Evolutionary conservation across 225 moss, liverwort and hornwort species (phyloP).

Genomic region (Ulota crispa): DNA sequence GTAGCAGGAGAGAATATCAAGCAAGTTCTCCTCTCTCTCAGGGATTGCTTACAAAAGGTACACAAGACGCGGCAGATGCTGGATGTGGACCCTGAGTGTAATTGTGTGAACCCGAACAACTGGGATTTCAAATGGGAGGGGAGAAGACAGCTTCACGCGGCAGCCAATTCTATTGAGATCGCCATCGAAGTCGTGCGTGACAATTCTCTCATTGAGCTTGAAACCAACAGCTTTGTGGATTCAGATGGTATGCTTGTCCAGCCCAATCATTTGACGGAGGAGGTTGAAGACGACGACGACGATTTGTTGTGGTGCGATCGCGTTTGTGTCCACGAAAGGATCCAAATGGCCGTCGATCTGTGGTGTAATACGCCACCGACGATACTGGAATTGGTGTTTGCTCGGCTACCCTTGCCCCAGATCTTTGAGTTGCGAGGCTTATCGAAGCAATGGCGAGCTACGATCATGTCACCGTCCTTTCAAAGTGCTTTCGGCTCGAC

Average conservation of each 20-base stretch:
- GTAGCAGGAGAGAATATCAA: conserved; percentile 26
- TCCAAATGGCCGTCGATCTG: conserved; percentile 31
- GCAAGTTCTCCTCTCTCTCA: conserved; percentile 14
- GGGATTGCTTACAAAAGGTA: conserved; percentile 32
- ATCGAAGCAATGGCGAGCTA: conserved; percentile 33
- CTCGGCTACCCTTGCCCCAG: conserved; percentile 34
- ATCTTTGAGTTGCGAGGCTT: conserved; percentile 34
- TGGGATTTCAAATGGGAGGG: conserved; percentile 18
- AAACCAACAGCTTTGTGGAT: conserved; percentile 3
- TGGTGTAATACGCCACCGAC: conserved; percentile 32
- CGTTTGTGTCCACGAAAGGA: conserved; percentile 43
- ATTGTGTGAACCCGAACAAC: conserved; percentile 18
- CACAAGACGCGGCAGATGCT: conserved; percentile 19
- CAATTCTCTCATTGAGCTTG: conserved; percentile 6
- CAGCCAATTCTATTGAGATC: conserved; percentile 12
- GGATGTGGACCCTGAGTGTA: conserved; percentile 31
- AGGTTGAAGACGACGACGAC: neutral
- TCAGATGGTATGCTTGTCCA: neutral
- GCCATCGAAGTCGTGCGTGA: neutral
- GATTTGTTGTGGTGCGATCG: conserved; percentile 27
- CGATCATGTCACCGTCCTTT: conserved; percentile 32
- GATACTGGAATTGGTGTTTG: conserved; percentile 38
- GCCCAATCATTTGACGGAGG: neutral
- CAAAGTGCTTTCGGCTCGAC: conserved; percentile 38
- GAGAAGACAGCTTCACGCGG: conserved; percentile 20